Evolutionary conservation across 2,329 filamentous ascomycete species (phyloP), one percentile per base, ranked within the genome.

Genomic region (Xylariaceae sp.): DNA sequence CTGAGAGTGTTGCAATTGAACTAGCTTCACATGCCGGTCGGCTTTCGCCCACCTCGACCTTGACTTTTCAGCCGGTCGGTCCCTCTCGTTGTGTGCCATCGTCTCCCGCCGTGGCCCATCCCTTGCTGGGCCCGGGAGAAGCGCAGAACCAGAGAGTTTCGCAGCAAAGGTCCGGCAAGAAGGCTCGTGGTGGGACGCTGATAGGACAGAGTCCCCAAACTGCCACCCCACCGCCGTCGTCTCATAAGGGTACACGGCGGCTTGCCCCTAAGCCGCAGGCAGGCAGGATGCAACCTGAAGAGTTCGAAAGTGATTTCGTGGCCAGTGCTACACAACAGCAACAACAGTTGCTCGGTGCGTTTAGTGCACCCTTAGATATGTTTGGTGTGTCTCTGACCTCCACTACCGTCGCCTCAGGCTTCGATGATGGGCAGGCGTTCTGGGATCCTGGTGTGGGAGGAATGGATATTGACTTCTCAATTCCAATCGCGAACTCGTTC

Each of bases 1-100:
- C 65, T 29, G 73, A 68, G 40, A 66, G 65, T 43, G 56, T 74
- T 45, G 66, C 69, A 33, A 63, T 61, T 41, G 71, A 75, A 48
- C 69, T 76, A 50, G 68, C 71, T 56, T 70, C 78, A 56, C 78
- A 83, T 76, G 73, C 70, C 52, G 78, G 77, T 50, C 73, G 82
- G 56, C 72, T 76, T 51, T 74, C 74, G 30, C 65, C 72, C 30
- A 69, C 70, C 51, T 64, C 68, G 12, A 73, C 65, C 53, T 60
- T 76, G 38, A 66, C 70, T 39, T 60, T 82, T 40, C 74, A 78
- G 43, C 73, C 77, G 21, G 76, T 81, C 54, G 74, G 80, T 50
- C 72, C 73, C 23, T 71, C 76, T 46, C 68, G 68, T 53, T 70
- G 72, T 50, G 59, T 83, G 30, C 68, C 68, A 11, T 82, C 78